These are phyloP conservation scores for Emergomyces africanus DNA, from an alignment of 2,329 filamentous ascomycete species.

Conservation along the genomic window DNA sequence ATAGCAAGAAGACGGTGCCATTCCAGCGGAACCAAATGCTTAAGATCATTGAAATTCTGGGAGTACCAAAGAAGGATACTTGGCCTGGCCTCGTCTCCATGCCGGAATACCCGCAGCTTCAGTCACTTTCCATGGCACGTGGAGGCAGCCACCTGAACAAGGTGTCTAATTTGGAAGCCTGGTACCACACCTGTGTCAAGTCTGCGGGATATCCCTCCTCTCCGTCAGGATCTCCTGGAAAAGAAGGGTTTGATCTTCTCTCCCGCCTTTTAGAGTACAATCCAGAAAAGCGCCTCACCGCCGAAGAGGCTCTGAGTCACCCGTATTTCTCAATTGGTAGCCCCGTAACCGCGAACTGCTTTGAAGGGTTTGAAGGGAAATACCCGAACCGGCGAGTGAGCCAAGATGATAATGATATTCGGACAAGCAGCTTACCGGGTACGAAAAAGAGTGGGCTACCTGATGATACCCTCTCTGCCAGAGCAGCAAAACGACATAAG, in stretches of 20 bases:
- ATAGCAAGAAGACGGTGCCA: conserved; percentile 91
- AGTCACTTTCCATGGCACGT: conserved; percentile 34
- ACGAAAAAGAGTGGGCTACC: conserved; percentile 79
- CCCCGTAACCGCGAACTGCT: conserved; percentile 68
- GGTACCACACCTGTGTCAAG: conserved; percentile 62
- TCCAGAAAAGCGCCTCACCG: conserved; percentile 74
- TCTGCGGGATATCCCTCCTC: conserved; percentile 39
- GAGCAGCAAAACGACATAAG: conserved; percentile 43
- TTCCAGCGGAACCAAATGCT: conserved; percentile 99
- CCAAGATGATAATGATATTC: conserved; percentile 90
- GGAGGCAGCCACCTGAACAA: conserved; percentile 38
- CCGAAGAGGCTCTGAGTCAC: conserved; percentile 77
- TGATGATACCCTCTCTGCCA: conserved; percentile 58
- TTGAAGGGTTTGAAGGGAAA: conserved; percentile 75
- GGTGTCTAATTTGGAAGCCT: conserved; percentile 56
- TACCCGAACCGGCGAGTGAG: conserved; percentile 86
- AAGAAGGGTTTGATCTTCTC: conserved; percentile 71
- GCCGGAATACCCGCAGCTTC: conserved; percentile 71
- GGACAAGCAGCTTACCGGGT: conserved; percentile 76
- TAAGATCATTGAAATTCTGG: conserved; percentile 95
- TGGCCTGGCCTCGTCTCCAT: conserved; percentile 79
- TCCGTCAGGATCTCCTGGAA: conserved; percentile 46
- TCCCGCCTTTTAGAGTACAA: conserved; percentile 83
- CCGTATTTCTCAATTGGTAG: conserved; percentile 67
- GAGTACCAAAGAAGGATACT: conserved; percentile 71